These are phyloP conservation scores for Pelargonium myrrhifolium DNA, from an alignment of 441 rosid species.

Conservation along the genomic window DNA sequence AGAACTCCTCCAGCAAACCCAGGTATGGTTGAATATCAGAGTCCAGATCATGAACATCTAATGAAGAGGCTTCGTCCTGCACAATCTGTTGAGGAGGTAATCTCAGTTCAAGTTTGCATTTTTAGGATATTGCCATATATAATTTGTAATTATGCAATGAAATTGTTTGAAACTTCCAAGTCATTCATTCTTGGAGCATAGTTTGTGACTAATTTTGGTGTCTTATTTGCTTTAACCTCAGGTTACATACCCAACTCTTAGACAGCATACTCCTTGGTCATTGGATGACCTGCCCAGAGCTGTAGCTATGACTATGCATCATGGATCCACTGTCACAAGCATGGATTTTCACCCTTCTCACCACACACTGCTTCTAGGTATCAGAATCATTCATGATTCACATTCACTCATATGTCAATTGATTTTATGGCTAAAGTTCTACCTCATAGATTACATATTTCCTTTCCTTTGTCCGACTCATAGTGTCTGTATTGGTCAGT, in stretches of 20 bases:
- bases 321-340: slow-evolving; percentile 68
- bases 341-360: slow-evolving; percentile 79
- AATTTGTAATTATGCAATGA: slow-evolving; percentile 15
- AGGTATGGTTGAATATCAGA: slow-evolving; percentile 51
- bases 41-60: slow-evolving; percentile 66
- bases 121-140: slow-evolving; percentile 14
- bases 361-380: slow-evolving; percentile 68
- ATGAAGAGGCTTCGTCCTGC: slow-evolving; percentile 65
- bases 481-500: slow-evolving; percentile 43
- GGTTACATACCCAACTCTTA: slow-evolving; percentile 47
- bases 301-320: slow-evolving; percentile 43
- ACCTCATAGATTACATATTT: background rate
- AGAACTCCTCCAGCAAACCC: slow-evolving; percentile 58
- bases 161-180: background rate
- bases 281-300: slow-evolving; percentile 69
- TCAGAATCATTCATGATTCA: slow-evolving; percentile 11
- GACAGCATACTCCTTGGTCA: slow-evolving; percentile 60
- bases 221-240: slow-evolving; percentile 45
- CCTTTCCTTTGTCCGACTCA: slow-evolving; percentile 19
- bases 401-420: slow-evolving; percentile 12
- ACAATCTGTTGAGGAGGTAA: slow-evolving; percentile 50
- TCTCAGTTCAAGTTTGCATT: slow-evolving; percentile 8
- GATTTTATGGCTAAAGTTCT: slow-evolving; percentile 12
- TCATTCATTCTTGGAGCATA: slow-evolving; percentile 6
- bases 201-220: background rate